A percentile compares a stretch with the other conserved stretches of the same genome.
phyloP scores from a whole-genome alignment of 176 grass and related monocot species.

The Puccinellia tenuiflora region DNA sequence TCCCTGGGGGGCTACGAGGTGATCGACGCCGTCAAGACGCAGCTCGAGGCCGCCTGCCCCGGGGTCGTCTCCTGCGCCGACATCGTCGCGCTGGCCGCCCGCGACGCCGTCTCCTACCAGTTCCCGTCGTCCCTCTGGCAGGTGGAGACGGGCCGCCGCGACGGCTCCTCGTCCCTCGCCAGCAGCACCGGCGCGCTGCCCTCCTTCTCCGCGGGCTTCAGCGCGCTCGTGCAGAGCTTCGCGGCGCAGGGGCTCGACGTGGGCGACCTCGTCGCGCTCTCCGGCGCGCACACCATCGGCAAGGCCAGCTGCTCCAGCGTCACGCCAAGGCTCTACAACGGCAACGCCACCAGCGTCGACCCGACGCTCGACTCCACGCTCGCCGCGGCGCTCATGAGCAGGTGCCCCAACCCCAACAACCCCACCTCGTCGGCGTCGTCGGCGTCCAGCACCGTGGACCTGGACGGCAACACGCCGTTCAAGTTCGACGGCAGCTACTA shows the following conservation, averaged over 20 bases:
- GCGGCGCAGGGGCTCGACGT: slow-evolving; percentile 31
- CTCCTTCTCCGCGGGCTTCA: slow-evolving; percentile 20
- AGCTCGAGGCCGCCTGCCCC: slow-evolving; percentile 41
- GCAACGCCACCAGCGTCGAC: slow-evolving; percentile 36
- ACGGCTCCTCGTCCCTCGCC: slow-evolving; percentile 33
- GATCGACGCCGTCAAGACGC: slow-evolving; percentile 63
- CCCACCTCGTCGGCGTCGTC: too few species aligned
- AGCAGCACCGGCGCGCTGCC: slow-evolving; percentile 31
- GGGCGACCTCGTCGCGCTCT: slow-evolving; percentile 43
- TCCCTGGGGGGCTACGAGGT: slow-evolving; percentile 61
- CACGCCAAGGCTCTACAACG: slow-evolving; percentile 35
- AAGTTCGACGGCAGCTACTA: slow-evolving; percentile 49
- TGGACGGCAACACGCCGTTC: slow-evolving; percentile 29
- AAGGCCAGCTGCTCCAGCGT: slow-evolving; percentile 47
- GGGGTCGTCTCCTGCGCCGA: slow-evolving; percentile 51
- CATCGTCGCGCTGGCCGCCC: slow-evolving; percentile 48
- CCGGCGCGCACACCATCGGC: slow-evolving; percentile 59
- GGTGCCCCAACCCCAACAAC: slow-evolving; percentile 40
- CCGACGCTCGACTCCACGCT: slow-evolving; percentile 41
- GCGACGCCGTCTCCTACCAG: slow-evolving; percentile 61
- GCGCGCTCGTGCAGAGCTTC: slow-evolving; percentile 15
- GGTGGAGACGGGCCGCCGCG: slow-evolving; percentile 46
- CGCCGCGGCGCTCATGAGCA: slow-evolving; percentile 32
- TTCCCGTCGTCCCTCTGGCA: slow-evolving; percentile 44
- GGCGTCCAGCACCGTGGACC: slow-evolving; percentile 19